These are phyloP conservation scores for Micractinium conductrix DNA, from an alignment of 139 green algal genomes.

Conservation along the genomic window DNA sequence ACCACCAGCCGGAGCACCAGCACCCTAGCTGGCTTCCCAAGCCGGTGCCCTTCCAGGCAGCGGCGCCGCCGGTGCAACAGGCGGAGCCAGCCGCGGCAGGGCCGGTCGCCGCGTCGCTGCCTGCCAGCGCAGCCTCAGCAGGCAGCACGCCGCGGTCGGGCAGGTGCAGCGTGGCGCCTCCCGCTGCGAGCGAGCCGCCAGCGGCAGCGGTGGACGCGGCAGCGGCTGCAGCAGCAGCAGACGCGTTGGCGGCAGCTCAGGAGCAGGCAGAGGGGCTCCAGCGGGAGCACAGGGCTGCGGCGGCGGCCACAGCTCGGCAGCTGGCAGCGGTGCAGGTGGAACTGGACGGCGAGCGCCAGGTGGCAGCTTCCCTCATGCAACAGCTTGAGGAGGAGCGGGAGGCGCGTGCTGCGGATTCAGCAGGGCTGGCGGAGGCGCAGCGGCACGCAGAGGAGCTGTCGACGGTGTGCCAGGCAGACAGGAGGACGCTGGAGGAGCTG, in stretches of 20 bases:
- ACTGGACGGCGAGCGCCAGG: neutral
- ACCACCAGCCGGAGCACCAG: constrained; percentile 8
- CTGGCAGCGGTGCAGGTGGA: neutral
- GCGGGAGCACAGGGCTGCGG: neutral
- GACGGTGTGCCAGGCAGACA: neutral
- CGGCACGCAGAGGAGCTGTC: neutral
- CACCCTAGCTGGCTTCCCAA: constrained; percentile 34
- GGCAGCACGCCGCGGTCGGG: neutral
- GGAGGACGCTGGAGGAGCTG: constrained; percentile 11
- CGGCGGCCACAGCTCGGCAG: neutral
- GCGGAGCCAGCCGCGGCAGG: neutral
- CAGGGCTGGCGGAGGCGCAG: neutral
- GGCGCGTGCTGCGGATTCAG: neutral
- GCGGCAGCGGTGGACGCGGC: neutral
- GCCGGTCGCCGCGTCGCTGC: neutral
- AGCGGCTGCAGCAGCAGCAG: neutral
- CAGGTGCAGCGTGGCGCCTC: neutral
- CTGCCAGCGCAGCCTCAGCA: neutral
- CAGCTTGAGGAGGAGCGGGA: neutral
- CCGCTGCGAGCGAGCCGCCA: neutral
- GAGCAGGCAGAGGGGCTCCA: neutral
- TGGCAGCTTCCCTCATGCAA: neutral
- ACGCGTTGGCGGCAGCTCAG: neutral
- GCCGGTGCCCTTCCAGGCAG: neutral
- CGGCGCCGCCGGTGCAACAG: neutral